Evolutionary conservation across 1,139 yeast genomes (phyloP).

Genomic region (Blastobotrys proliferans): DNA sequence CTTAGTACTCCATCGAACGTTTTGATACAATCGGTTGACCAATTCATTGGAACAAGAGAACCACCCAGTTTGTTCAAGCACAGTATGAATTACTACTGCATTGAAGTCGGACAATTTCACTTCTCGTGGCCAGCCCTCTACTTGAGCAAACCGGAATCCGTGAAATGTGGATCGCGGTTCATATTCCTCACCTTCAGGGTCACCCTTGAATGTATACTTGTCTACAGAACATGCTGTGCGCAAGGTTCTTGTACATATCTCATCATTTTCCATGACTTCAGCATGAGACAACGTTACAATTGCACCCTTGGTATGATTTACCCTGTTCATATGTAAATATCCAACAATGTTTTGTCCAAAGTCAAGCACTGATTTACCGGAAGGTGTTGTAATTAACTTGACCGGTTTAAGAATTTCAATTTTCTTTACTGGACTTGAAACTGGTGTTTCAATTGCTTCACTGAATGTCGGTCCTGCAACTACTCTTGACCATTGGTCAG

Average conservation of each 20-base stretch:
- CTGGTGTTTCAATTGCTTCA: too few species aligned
- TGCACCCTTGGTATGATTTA: too few species aligned
- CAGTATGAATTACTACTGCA: conserved; percentile 19
- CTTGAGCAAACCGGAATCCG: conserved; percentile 25
- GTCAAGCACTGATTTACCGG: too few species aligned
- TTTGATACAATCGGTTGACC: too few species aligned
- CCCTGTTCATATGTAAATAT: too few species aligned
- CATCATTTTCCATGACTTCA: conserved; percentile 28
- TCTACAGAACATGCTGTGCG: conserved; percentile 22
- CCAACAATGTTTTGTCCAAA: too few species aligned
- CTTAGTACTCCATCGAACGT: too few species aligned
- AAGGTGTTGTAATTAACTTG: too few species aligned
- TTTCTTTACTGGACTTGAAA: too few species aligned
- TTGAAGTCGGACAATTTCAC: conserved; percentile 16
- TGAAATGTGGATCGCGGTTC: conserved; percentile 25
- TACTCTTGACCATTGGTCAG: too few species aligned
- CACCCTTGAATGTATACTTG: conserved; percentile 21
- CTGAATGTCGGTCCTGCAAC: too few species aligned
- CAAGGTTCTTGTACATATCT: conserved; percentile 24
- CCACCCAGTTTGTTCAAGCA: conserved; percentile 19
- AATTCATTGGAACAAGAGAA: conserved; percentile 27
- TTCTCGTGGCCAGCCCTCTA: conserved; percentile 24
- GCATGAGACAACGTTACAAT: conserved; percentile 23
- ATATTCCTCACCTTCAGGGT: conserved; percentile 20
- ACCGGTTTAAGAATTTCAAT: too few species aligned